Conservation (phyloP, 345 rosid species). For the Gynandropsis gynandra region DNA sequence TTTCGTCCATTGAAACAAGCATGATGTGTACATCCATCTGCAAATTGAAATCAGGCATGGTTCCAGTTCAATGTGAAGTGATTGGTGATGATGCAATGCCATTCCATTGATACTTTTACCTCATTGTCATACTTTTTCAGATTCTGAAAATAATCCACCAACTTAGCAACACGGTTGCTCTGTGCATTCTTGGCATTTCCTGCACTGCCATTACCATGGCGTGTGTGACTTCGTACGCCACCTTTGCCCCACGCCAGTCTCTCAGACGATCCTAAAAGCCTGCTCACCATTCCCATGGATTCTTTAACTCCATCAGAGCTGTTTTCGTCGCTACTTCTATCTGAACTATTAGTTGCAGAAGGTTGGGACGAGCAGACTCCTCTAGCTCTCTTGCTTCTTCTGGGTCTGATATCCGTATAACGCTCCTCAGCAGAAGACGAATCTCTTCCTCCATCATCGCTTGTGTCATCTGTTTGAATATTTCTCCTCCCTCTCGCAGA, state of each 20-base stretch:
- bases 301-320: constrained; percentile 36
- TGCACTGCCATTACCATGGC: constrained; percentile 34
- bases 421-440: constrained; percentile 42
- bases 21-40: constrained; percentile 39
- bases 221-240: constrained; percentile 43
- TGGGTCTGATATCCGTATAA: constrained; percentile 31
- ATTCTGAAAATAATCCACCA: constrained; percentile 33
- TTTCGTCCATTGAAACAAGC: constrained; percentile 41
- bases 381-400: constrained; percentile 27
- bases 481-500: constrained; percentile 34
- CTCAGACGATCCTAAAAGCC: constrained; percentile 35
- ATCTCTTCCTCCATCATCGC: constrained; percentile 32
- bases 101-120: constrained; percentile 25
- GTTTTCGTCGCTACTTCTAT: constrained; percentile 37
- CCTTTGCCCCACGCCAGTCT: constrained; percentile 48
- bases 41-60: not conserved
- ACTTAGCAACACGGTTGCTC: constrained; percentile 30
- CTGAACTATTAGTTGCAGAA: constrained; percentile 30
- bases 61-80: too few species aligned
- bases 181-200: constrained; percentile 34
- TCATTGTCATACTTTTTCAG: constrained; percentile 34
- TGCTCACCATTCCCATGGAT: constrained; percentile 29
- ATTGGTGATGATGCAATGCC: too few species aligned
- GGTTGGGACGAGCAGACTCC: constrained; percentile 28
- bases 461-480: constrained; percentile 28